phyloP scores from a whole-genome alignment of 768 basidiomycete species.

The Lactarius tabidus region DNA sequence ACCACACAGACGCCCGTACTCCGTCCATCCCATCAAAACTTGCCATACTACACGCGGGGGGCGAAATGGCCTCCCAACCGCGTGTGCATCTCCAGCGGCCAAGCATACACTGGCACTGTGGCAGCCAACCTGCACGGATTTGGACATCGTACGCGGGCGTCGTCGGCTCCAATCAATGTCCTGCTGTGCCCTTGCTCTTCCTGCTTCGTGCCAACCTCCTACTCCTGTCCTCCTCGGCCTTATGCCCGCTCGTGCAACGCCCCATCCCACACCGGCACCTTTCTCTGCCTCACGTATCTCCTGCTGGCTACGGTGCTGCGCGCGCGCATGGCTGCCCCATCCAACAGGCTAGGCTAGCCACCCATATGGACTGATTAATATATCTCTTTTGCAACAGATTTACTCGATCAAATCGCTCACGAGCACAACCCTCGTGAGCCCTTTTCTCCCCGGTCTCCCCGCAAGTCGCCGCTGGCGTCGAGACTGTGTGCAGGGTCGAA shows the following conservation, averaged over 20 bases:
- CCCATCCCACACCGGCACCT: constrained; percentile 4
- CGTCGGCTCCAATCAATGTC: constrained; percentile 4
- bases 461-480: too few species aligned
- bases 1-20: background rate
- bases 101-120: too few species aligned
- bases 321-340: background rate
- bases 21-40: background rate
- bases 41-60: background rate
- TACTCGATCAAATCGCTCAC: background rate
- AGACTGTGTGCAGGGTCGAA: too few species aligned
- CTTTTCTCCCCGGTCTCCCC: too few species aligned
- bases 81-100: background rate
- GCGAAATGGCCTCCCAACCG: background rate
- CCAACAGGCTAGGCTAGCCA: background rate
- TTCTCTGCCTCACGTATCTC: constrained; percentile 17
- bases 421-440: background rate
- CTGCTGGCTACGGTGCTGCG: constrained; percentile 16
- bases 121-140: constrained; percentile 1
- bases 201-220: background rate
- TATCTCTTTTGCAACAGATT: background rate
- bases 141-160: background rate
- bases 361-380: background rate
- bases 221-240: constrained; percentile 7
- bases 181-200: background rate
- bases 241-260: constrained; percentile 4